A percentile compares a stretch with the other conserved stretches of the same genome.
Evolutionary conservation across 2,329 filamentous ascomycete genomes (phyloP).

Genomic region (Coniochaeta sp.): DNA sequence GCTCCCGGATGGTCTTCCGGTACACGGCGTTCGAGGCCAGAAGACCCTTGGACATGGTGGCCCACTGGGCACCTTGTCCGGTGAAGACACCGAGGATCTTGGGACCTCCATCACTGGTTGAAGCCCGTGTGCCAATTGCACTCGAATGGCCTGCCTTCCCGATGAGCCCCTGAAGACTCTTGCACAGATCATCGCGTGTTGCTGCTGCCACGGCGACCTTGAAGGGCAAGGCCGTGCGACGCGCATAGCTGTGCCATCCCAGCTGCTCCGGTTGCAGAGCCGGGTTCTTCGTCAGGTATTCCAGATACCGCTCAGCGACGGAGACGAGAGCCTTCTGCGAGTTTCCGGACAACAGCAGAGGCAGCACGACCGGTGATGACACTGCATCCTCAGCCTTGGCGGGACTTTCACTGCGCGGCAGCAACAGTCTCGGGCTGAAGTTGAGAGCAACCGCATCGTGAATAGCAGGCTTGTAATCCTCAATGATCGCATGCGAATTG

Average conservation of each 20-base stretch:
- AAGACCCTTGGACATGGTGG: constrained; percentile 29
- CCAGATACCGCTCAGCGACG: constrained; percentile 17
- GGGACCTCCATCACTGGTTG: constrained; percentile 9
- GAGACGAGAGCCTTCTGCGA: constrained; percentile 25
- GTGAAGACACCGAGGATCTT: constrained; percentile 29
- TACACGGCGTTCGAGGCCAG: constrained; percentile 22
- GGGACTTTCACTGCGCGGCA: not conserved
- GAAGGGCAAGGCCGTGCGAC: constrained; percentile 23
- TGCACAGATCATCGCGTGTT: constrained; percentile 15
- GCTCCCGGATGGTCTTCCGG: constrained; percentile 22
- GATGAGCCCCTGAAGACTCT: constrained; percentile 17
- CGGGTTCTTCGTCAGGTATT: constrained; percentile 19
- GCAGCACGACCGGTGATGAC: constrained; percentile 15
- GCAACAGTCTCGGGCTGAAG: constrained; percentile 1
- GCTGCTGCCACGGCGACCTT: constrained; percentile 19
- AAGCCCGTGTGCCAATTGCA: constrained; percentile 15
- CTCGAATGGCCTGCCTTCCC: constrained; percentile 5
- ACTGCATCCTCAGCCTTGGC: not conserved
- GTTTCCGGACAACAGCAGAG: constrained; percentile 29
- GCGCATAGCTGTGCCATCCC: constrained; percentile 24
- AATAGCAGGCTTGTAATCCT: constrained; percentile 26
- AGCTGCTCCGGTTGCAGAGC: constrained; percentile 14
- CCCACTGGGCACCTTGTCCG: constrained; percentile 39
- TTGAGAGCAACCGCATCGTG: constrained; percentile 15
- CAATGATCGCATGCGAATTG: constrained; percentile 36